A percentile compares a stretch with the other conserved stretches of the same genome.
Conservation (phyloP, 176 grass and related monocot species). For the Musa troglodytarum region DNA sequence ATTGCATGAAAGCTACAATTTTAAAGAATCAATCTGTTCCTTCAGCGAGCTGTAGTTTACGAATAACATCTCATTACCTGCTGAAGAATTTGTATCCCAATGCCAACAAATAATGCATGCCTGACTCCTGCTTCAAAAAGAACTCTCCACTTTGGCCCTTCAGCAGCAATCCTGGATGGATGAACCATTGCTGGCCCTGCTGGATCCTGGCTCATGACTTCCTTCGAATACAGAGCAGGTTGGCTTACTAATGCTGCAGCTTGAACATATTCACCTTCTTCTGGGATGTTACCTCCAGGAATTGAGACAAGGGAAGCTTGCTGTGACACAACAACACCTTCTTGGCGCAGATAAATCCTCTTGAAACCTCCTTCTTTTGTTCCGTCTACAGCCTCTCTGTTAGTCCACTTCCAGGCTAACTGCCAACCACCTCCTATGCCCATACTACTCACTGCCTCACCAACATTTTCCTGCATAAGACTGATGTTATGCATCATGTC, state of each 20-base stretch:
- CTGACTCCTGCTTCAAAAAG: conserved; percentile 49
- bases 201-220: conserved; percentile 28
- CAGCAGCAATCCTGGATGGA: conserved; percentile 24
- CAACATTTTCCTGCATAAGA: conserved; percentile 9
- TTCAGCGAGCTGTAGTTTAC: not conserved
- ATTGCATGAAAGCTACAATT: not conserved
- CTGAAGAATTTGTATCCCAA: conserved; percentile 65
- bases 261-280: conserved; percentile 36
- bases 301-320: conserved; percentile 29
- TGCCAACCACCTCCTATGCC: conserved; percentile 87
- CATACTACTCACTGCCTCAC: conserved; percentile 25
- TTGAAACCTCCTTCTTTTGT: conserved; percentile 35
- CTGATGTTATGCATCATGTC: not conserved
- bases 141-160: conserved; percentile 37
- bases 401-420: conserved; percentile 56
- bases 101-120: conserved; percentile 50
- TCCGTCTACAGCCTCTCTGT: conserved; percentile 35
- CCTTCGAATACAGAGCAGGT: conserved; percentile 62
- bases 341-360: conserved; percentile 74
- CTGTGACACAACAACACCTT: conserved; percentile 26
- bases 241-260: conserved; percentile 66
- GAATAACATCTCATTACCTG: conserved; percentile 24
- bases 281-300: conserved; percentile 2
- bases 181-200: conserved; percentile 41
- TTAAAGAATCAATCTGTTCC: not conserved